Evolutionary conservation across 2,329 filamentous ascomycete species (phyloP).

Genomic region (Metarhizium humberi): DNA sequence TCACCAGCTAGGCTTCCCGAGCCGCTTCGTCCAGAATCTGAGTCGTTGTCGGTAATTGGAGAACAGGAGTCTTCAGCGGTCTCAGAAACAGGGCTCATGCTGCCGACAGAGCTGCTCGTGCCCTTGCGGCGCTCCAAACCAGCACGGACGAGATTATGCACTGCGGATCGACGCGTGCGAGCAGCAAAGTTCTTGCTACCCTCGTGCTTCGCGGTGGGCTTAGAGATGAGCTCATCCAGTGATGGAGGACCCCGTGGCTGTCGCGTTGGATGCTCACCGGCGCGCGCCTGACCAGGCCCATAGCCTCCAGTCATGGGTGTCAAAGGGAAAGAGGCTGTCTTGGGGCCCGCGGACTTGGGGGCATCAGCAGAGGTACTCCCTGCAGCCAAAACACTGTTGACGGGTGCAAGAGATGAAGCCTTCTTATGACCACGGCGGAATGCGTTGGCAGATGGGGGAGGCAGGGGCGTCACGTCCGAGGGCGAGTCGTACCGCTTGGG

Average conservation of each 20-base stretch:
- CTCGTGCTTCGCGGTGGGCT: constrained; percentile 86
- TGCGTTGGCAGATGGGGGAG: constrained; percentile 80
- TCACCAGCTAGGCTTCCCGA: constrained; percentile 76
- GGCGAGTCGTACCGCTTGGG: constrained; percentile 61
- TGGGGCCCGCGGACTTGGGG: constrained; percentile 58
- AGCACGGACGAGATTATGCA: constrained; percentile 84
- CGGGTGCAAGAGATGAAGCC: constrained; percentile 62
- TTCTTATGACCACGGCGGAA: constrained; percentile 95
- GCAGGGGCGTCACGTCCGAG: constrained; percentile 59
- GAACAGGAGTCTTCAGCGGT: constrained; percentile 58
- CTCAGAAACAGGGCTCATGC: constrained; percentile 86
- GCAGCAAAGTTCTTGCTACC: constrained; percentile 97
- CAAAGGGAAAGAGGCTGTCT: constrained; percentile 69
- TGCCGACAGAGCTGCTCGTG: constrained; percentile 61
- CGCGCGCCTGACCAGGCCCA: constrained; percentile 83
- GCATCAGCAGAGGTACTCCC: constrained; percentile 30
- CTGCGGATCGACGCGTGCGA: constrained; percentile 82
- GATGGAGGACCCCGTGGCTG: constrained; percentile 89
- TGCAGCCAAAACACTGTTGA: constrained; percentile 39
- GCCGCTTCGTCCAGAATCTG: constrained; percentile 60
- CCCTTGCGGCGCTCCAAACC: constrained; percentile 78
- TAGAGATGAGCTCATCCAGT: constrained; percentile 80
- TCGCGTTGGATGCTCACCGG: constrained; percentile 86
- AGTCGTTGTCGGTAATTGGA: constrained; percentile 63
- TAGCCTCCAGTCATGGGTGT: constrained; percentile 80